Percentiles rank a stretch among this genome's conserved stretches.
Conservation (phyloP, 2,329 filamentous ascomycete species). For the Pseudogymnoascus sp. region DNA sequence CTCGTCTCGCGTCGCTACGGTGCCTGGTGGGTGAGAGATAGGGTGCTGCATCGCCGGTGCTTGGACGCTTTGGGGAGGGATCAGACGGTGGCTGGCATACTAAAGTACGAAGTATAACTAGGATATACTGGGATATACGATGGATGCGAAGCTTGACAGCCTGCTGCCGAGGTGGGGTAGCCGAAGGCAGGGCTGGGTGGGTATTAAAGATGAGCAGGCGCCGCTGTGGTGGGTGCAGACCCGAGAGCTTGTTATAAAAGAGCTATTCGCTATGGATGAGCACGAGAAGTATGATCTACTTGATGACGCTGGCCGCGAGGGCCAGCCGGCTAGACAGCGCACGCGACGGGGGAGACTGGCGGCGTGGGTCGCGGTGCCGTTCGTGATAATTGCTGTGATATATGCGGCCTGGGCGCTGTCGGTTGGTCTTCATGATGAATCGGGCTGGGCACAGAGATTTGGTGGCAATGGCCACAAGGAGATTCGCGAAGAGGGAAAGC, state of each 20-base stretch:
- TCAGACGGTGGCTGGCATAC: background rate
- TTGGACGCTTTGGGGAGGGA: background rate
- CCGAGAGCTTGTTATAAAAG: background rate
- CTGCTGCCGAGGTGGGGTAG: conserved; percentile 4
- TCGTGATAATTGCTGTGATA: background rate
- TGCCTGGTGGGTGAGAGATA: background rate
- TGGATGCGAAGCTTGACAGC: background rate
- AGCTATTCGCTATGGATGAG: conserved; percentile 8
- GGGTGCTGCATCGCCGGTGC: background rate
- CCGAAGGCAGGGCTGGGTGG: conserved; percentile 4
- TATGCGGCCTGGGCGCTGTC: conserved; percentile 9
- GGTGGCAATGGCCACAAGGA: background rate
- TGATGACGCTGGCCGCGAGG: background rate
- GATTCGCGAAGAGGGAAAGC: conserved; percentile 16
- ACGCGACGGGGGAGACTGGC: background rate
- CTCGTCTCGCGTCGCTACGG: conserved; percentile 1
- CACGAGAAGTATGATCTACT: conserved; percentile 1
- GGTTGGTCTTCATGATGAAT: background rate
- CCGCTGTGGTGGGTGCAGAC: conserved; percentile 5
- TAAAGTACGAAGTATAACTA: background rate
- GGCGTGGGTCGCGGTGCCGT: background rate
- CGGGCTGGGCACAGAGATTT: background rate
- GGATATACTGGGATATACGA: conserved; percentile 1
- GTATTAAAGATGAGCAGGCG: conserved; percentile 8
- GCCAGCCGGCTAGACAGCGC: background rate